Conservation (phyloP, 495 filamentous ascomycete species). For the Penicillium arizonense region DNA sequence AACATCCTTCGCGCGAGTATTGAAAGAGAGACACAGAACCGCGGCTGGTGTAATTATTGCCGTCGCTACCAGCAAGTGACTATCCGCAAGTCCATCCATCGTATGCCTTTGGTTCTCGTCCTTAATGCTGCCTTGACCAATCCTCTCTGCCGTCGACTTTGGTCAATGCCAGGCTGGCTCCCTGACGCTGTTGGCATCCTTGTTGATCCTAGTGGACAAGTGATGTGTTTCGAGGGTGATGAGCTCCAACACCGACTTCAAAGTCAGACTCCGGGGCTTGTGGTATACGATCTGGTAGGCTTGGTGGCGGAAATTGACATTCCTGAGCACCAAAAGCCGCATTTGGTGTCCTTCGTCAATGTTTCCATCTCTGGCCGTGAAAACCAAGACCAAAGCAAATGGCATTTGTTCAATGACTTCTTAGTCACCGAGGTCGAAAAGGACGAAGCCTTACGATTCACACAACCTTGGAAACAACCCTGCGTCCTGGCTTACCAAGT, state of each 20-base stretch:
- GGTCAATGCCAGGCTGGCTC: slow-evolving; percentile 85
- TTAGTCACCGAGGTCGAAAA: slow-evolving; percentile 74
- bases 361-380: slow-evolving; percentile 68
- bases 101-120: slow-evolving; percentile 76
- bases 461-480: slow-evolving; percentile 85
- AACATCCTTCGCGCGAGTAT: slow-evolving; percentile 83
- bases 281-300: slow-evolving; percentile 89
- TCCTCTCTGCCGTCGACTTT: slow-evolving; percentile 71
- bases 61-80: slow-evolving; percentile 79
- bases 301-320: slow-evolving; percentile 85
- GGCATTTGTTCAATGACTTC: slow-evolving; percentile 98
- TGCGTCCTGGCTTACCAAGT: slow-evolving; percentile 82
- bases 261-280: slow-evolving; percentile 64
- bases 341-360: slow-evolving; percentile 89
- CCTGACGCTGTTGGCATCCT: slow-evolving; percentile 90
- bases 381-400: slow-evolving; percentile 57
- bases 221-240: slow-evolving; percentile 88
- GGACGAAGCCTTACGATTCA: slow-evolving; percentile 85
- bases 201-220: slow-evolving; percentile 67
- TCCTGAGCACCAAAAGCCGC: slow-evolving; percentile 76
- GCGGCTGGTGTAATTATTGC: slow-evolving; percentile 90
- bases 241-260: slow-evolving; percentile 59
- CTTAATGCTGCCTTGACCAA: slow-evolving; percentile 76
- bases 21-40: slow-evolving; percentile 73
- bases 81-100: slow-evolving; percentile 74